These are phyloP conservation scores for Plectosphaerella sp. DNA, from an alignment of 2,329 filamentous ascomycete species.

Conservation along the genomic window DNA sequence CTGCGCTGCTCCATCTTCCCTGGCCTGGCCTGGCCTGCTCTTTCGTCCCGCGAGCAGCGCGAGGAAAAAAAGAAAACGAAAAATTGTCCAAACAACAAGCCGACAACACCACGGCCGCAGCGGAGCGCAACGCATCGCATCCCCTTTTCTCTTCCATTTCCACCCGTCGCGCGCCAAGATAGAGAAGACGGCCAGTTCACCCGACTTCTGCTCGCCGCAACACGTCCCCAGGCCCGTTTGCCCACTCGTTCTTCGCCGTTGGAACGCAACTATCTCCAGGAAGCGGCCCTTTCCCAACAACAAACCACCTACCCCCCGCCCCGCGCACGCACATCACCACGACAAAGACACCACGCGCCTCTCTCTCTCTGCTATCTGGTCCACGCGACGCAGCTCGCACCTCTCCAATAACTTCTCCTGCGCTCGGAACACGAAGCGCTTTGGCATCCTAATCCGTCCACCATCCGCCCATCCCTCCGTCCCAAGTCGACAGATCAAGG, in stretches of 20 bases:
- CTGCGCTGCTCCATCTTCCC: no score
- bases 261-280: background rate
- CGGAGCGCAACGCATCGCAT: no score
- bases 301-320: background rate
- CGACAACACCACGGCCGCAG: no score
- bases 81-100: background rate
- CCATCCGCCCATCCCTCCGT: background rate
- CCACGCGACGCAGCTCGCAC: no score
- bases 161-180: no score
- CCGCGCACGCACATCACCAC: background rate
- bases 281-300: no score
- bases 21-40: background rate
- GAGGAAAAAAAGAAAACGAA: background rate
- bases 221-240: no score
- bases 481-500: background rate
- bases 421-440: conserved; percentile 1
- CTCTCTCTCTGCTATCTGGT: background rate
- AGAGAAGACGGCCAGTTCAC: no score
- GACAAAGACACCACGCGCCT: no score
- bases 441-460: background rate
- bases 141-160: no score
- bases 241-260: no score
- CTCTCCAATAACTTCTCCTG: background rate
- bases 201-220: no score
- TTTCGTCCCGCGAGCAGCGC: background rate